These are phyloP conservation scores for Epicoccum sorghinum DNA, from an alignment of 2,329 filamentous ascomycete genomes.

Conservation along the genomic window DNA sequence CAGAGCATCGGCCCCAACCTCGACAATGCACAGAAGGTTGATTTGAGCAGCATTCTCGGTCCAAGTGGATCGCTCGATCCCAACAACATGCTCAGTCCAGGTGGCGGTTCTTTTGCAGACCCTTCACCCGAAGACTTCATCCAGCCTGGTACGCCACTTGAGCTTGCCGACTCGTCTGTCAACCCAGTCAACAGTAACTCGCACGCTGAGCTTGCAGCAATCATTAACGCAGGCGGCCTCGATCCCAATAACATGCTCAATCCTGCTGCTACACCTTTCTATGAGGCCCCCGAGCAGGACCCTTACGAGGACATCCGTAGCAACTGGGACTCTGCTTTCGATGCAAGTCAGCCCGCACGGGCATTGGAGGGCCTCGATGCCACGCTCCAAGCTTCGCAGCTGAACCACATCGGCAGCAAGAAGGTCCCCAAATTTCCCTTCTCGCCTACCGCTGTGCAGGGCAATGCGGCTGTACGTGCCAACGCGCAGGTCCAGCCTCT, in stretches of 20 bases:
- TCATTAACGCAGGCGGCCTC: constrained; percentile 4
- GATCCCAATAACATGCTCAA: constrained; percentile 8
- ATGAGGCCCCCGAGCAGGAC: not conserved
- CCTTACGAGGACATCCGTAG: constrained; percentile 2
- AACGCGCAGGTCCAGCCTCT: not conserved
- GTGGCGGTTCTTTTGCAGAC: not conserved
- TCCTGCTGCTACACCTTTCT: not conserved
- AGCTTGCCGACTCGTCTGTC: not conserved
- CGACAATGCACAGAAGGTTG: constrained; percentile 4
- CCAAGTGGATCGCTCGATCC: not conserved
- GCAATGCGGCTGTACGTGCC: not conserved
- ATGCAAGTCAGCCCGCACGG: not conserved
- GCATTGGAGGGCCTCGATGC: constrained; percentile 4
- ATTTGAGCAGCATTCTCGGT: not conserved
- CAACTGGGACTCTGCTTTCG: not conserved
- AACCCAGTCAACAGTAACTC: not conserved
- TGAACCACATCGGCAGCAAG: not conserved
- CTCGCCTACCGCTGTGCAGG: not conserved
- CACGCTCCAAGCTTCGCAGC: constrained; percentile 1
- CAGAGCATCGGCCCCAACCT: constrained; percentile 6
- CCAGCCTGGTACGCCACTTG: not conserved
- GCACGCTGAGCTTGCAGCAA: not conserved
- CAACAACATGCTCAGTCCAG: not conserved
- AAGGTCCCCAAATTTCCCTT: not conserved
- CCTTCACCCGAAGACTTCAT: not conserved